Conservation (phyloP, 139 green algal genomes). For the Chlamydomonas sphaeroides region DNA sequence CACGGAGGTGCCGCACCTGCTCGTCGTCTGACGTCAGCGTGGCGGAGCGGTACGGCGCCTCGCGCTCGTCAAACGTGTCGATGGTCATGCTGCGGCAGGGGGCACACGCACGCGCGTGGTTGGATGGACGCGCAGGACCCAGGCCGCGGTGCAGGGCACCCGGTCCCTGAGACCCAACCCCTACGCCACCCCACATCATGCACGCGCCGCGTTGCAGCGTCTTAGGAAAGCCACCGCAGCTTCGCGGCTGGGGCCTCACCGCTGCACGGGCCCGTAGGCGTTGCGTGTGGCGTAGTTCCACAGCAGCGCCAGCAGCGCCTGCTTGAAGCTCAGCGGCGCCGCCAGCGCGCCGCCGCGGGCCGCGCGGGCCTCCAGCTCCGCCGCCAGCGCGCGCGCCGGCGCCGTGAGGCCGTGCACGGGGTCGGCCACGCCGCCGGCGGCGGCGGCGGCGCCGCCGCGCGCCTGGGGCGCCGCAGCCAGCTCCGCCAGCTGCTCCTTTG, state of each 20-base stretch:
- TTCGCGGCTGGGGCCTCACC: too few species aligned
- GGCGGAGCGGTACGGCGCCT: not conserved
- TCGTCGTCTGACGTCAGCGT: not conserved
- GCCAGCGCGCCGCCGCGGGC: slow-evolving; percentile 5
- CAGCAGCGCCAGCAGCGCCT: slow-evolving; percentile 30
- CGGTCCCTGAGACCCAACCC: not conserved
- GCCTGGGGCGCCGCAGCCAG: slow-evolving; percentile 14
- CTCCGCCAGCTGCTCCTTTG: slow-evolving; percentile 20
- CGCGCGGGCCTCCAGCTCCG: not conserved
- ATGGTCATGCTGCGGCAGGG: slow-evolving; percentile 1
- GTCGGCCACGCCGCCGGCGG: not conserved
- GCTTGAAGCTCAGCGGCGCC: slow-evolving; percentile 5
- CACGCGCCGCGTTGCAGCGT: not conserved
- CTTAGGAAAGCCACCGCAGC: too few species aligned
- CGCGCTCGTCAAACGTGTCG: not conserved
- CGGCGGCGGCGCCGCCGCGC: slow-evolving; percentile 1
- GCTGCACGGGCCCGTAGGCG: slow-evolving; percentile 14
- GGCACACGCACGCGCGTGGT: not conserved
- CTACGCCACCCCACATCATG: too few species aligned
- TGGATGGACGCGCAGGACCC: not conserved
- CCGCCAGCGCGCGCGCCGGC: slow-evolving; percentile 3
- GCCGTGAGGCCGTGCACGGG: slow-evolving; percentile 12
- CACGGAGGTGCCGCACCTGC: not conserved
- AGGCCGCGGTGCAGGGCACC: not conserved
- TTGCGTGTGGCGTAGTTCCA: slow-evolving; percentile 33